A percentile compares a stretch with the other conserved stretches of the same genome.
Conservation (phyloP, 208 protist species). For the Trypanosoma boissoni region DNA sequence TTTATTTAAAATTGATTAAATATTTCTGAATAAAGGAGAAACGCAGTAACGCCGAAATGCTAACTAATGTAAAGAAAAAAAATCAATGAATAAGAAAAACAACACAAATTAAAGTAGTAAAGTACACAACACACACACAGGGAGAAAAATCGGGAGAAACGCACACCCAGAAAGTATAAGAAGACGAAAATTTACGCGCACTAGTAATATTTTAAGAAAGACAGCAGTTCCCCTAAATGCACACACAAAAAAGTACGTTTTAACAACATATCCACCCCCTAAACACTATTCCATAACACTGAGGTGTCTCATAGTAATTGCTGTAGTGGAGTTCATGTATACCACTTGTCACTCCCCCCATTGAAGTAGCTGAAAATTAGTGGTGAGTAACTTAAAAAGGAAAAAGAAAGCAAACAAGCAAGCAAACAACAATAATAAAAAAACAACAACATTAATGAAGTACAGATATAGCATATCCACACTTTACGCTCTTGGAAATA, state of each 20-base stretch:
- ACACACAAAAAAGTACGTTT: conserved; percentile 23
- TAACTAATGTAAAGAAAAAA: no score
- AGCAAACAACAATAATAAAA: not conserved
- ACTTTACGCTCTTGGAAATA: no score
- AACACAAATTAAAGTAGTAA: no score
- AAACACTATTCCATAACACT: not conserved
- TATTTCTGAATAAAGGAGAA: no score
- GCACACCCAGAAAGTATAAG: not conserved
- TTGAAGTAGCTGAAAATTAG: no score
- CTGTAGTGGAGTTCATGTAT: no score
- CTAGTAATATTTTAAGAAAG: conserved; percentile 9
- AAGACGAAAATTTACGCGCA: not conserved
- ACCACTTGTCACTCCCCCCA: not conserved
- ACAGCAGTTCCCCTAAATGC: not conserved
- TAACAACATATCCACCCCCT: no score
- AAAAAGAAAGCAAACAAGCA: conserved; percentile 7
- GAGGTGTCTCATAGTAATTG: not conserved
- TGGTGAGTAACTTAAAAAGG: no score
- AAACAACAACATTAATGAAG: conserved; percentile 2
- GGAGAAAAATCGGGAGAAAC: not conserved
- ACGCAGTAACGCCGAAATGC: no score
- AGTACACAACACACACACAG: no score
- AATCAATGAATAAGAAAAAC: no score
- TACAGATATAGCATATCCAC: not conserved
- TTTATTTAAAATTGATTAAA: no score